These are phyloP conservation scores for Tulasnella sp. DNA, from an alignment of 768 basidiomycete genomes.

Conservation along the genomic window DNA sequence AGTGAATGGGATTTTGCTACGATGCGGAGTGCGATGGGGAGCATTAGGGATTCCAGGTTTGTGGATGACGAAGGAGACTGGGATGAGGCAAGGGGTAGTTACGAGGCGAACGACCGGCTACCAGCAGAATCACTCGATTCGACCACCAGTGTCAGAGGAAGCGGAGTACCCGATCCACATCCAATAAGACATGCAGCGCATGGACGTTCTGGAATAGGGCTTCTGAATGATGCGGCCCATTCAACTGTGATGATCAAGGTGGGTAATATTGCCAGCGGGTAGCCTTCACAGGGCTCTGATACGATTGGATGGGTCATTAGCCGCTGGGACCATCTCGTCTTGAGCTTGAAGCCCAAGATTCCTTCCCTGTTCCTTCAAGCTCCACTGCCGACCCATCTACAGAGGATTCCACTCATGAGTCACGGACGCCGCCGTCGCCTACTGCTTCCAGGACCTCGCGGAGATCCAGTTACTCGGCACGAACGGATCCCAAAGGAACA, in stretches of 20 bases:
- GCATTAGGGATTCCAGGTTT: conserved; percentile 33
- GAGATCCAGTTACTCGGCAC: conserved; percentile 69
- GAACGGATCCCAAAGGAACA: conserved; percentile 57
- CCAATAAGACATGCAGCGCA: conserved; percentile 21
- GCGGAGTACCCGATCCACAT: conserved; percentile 27
- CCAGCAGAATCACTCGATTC: conserved; percentile 45
- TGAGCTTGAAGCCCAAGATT: no score
- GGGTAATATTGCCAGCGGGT: neutral
- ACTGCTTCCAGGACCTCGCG: conserved; percentile 25
- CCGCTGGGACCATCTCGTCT: no score
- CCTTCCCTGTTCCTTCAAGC: no score
- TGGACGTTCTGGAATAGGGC: conserved; percentile 37
- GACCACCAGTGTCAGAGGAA: conserved; percentile 45
- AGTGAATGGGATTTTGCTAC: conserved; percentile 98
- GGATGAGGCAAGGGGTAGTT: conserved; percentile 1
- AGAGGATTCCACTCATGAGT: neutral
- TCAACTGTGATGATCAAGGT: conserved; percentile 57
- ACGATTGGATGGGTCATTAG: no score
- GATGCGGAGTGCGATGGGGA: conserved; percentile 44
- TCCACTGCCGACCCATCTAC: neutral
- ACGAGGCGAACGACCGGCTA: neutral
- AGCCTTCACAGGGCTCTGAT: no score
- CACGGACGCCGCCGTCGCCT: conserved; percentile 28
- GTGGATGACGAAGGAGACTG: conserved; percentile 24
- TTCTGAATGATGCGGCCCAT: conserved; percentile 45